Base-by-base conservation (phyloP, 768 basidiomycete species). In the Russula compacta region DNA sequence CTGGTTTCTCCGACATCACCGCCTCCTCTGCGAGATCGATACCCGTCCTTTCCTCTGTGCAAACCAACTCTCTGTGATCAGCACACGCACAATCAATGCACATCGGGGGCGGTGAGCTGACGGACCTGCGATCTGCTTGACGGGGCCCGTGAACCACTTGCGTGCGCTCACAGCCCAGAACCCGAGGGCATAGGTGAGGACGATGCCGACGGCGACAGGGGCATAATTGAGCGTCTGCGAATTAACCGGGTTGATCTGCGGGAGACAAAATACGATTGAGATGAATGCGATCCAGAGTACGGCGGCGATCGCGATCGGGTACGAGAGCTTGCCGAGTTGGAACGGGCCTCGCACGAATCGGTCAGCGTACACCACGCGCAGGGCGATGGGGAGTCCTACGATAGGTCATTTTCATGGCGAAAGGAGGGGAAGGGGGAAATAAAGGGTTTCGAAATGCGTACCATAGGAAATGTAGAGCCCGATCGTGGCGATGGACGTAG, bases 401-500 rank as follows among this genome's bases (percentile, higher is more conserved):
- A 7, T n/a, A 10, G 9, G 4, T 53, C 10, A 32, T 6, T n/a
- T n/a, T 42, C 17, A 53, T 21, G 38, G 50, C 24, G 19, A 19
- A 33, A 12, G 14, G 17, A 15, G 32, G 29, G 9, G 14, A 4
- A 39, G 6, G 10, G 15, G n/a, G n/a, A n/a, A 40, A 29, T 17
- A 11, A 42, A 33, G 21, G 32, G 15, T 21, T 32, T 29, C 8
- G 36, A 19, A 12, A 9, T 21, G 66, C 75, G 33, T 59, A 80
- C 84, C 85, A 67, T 89, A 92, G 0, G 84, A 87, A 36, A 86
- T 85, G 67, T 89, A 89, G 11, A 89, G 73, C 0, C 87, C 88
- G 58, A 89, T 89, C 0, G 87, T 87, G 0, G 86, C 84, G 53
- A 87, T 87, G 53, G 73, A 75, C 0, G 78, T 79, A 1, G 78